Conservation (phyloP, 768 basidiomycete species). For the Serpula lacrymans region DNA sequence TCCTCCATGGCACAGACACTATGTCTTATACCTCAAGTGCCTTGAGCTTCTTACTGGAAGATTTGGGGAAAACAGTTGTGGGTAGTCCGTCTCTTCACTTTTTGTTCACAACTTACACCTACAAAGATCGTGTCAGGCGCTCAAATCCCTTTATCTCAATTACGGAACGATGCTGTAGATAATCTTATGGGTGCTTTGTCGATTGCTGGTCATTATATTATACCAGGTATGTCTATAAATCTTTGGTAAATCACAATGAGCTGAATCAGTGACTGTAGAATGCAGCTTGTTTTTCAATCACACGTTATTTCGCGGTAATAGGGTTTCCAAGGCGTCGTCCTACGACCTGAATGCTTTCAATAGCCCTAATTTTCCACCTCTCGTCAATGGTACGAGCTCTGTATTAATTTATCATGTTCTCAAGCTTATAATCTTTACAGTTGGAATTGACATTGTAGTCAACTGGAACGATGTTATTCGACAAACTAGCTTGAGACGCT, state of each 20-base stretch:
- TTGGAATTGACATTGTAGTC: constrained; percentile 87
- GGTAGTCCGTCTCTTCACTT: constrained; percentile 19
- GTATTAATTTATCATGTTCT: constrained; percentile 2
- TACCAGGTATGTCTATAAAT: constrained; percentile 63
- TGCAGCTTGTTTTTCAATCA: constrained; percentile 90
- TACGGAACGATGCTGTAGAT: constrained; percentile 93
- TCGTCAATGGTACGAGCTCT: constrained; percentile 66
- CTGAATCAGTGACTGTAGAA: constrained; percentile 40
- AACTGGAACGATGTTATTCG: constrained; percentile 88
- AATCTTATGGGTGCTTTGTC: constrained; percentile 87
- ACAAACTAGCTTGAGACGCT: constrained; percentile 74
- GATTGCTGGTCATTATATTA: constrained; percentile 87
- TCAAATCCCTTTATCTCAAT: constrained; percentile 87
- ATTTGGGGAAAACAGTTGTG: constrained; percentile 91
- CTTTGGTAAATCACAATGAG: background rate
- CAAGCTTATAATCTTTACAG: constrained; percentile 31
- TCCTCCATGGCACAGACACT: constrained; percentile 89
- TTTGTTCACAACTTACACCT: background rate
- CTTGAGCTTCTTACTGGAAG: constrained; percentile 87
- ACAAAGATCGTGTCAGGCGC: constrained; percentile 84
- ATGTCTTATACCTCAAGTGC: constrained; percentile 91
- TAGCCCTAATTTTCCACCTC: constrained; percentile 79
- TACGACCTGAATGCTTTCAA: constrained; percentile 81
- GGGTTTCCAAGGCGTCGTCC: constrained; percentile 79
- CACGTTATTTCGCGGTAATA: constrained; percentile 80